A percentile compares a stretch with the other conserved stretches of the same genome.
Conservation (phyloP, 495 filamentous ascomycete genomes). For the Clohesyomyces aquaticus region DNA sequence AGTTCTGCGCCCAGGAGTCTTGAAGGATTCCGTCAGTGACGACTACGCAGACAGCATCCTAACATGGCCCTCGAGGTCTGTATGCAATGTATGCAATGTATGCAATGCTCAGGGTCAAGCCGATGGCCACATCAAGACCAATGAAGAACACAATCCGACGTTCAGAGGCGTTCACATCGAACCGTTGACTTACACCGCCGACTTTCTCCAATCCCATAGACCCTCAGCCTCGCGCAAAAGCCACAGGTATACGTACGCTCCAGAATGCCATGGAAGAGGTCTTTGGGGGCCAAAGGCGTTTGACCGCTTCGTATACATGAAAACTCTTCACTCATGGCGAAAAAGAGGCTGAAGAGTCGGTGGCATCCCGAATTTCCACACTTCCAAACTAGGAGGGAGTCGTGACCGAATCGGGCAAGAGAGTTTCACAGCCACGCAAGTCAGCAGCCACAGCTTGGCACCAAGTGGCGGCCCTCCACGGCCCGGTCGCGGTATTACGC, state of each 20-base stretch:
- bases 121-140: background rate
- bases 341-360: background rate
- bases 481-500: constrained; percentile 1
- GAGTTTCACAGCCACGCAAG: constrained; percentile 20
- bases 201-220: constrained; percentile 2
- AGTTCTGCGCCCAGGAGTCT: background rate
- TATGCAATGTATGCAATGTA: too few relatives aligned
- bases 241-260: constrained; percentile 15
- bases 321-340: background rate
- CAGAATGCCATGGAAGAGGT: background rate
- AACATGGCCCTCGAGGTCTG: too few relatives aligned
- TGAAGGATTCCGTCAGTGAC: background rate
- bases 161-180: constrained; percentile 4
- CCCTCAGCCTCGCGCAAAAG: constrained; percentile 28
- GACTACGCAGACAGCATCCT: background rate
- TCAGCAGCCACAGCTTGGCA: constrained; percentile 28
- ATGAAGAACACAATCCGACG: background rate
- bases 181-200: constrained; percentile 7
- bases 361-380: background rate
- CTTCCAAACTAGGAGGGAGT: background rate
- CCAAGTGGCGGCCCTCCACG: background rate
- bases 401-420: background rate
- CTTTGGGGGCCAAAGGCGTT: constrained; percentile 26
- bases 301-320: background rate
- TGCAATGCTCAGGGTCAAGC: background rate